Evolutionary conservation across 169 alveolate genomes (phyloP), one percentile per base, ranked within the genome.

Genomic region (Theileria orientalis): DNA sequence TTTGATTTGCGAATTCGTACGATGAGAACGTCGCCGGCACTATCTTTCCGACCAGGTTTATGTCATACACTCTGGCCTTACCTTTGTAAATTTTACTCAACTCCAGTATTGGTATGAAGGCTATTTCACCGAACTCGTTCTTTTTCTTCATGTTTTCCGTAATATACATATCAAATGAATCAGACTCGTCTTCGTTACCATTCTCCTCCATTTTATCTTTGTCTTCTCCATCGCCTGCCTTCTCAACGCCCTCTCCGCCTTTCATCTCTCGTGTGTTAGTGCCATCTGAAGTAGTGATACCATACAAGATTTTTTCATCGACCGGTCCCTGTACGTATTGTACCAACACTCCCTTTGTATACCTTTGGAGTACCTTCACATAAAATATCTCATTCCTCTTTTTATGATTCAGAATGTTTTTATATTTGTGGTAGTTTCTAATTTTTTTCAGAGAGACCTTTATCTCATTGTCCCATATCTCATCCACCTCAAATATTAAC

Each of bases 401-500:
- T 51, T 64, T 42, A 21, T 79, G 56, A 46, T 70, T 47, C 30
- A 67, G 63, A 6, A 79, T 79, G 9, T 79, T 68, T 25, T 73
- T 40, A 35, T 13, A 21, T 29, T 64, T 82, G 49, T 72, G 64
- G 68, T 74, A 52, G 13, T 69, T 37, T 41, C 60, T 76, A 2
- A 82, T 51, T 5, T 70, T 67, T 40, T 61, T 69, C 32, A 67
- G 35, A 19, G 89, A 82, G 3, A 82, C 46, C 16, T 42, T 42
- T 7, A 82, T 82, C 35, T 82, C 52, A 37, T 73, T 64, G 37
- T 69, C 77, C 56, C 33, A 63, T 47, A 63, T 66, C 30, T 60
- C 66, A n/a, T 51, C 14, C 21, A 82, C 62, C 63, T 82, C 89
- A 66, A 82, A 82, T 16, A 69, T 61, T 46, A 82, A 11, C 27